phyloP scores from a whole-genome alignment of 2,329 filamentous ascomycete species.

The Lasiodiplodia sp. region DNA sequence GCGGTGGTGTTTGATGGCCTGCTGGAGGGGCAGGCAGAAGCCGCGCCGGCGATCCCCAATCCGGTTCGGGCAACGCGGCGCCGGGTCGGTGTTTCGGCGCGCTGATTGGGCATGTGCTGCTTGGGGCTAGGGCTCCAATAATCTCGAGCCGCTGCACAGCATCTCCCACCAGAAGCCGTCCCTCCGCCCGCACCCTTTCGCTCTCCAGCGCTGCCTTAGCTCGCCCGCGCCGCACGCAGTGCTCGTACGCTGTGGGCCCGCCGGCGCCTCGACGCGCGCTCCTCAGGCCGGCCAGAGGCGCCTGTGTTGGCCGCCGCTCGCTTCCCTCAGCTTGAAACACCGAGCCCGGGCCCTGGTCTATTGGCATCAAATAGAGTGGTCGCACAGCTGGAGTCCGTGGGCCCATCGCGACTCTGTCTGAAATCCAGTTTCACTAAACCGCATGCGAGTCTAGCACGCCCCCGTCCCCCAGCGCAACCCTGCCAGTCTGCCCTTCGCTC shows the following conservation, averaged over 20 bases:
- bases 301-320: slow-evolving; percentile 24
- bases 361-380: slow-evolving; percentile 27
- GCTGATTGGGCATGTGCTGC: slow-evolving; percentile 14
- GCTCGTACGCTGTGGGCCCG: slow-evolving; percentile 26
- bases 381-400: slow-evolving; percentile 28
- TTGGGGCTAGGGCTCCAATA: slow-evolving; percentile 18
- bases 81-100: slow-evolving; percentile 5
- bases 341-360: slow-evolving; percentile 26
- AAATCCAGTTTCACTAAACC: slow-evolving; percentile 26
- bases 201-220: not conserved
- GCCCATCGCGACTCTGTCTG: slow-evolving; percentile 27
- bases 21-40: slow-evolving; percentile 1
- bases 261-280: slow-evolving; percentile 8
- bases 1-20: slow-evolving; percentile 15
- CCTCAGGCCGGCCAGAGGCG: slow-evolving; percentile 14
- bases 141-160: slow-evolving; percentile 21
- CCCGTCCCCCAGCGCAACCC: slow-evolving; percentile 17
- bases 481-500: slow-evolving; percentile 23
- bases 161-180: not conserved
- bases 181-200: slow-evolving; percentile 14
- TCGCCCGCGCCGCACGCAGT: slow-evolving; percentile 21
- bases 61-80: slow-evolving; percentile 11
- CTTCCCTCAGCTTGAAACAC: slow-evolving; percentile 28
- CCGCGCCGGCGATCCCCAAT: slow-evolving; percentile 5
- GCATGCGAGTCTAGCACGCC: slow-evolving; percentile 22